Percentiles rank a stretch among this genome's conserved stretches.
Evolutionary conservation across 495 filamentous ascomycete genomes (phyloP).

Genomic region (Umbilicaria muhlenbergii): DNA sequence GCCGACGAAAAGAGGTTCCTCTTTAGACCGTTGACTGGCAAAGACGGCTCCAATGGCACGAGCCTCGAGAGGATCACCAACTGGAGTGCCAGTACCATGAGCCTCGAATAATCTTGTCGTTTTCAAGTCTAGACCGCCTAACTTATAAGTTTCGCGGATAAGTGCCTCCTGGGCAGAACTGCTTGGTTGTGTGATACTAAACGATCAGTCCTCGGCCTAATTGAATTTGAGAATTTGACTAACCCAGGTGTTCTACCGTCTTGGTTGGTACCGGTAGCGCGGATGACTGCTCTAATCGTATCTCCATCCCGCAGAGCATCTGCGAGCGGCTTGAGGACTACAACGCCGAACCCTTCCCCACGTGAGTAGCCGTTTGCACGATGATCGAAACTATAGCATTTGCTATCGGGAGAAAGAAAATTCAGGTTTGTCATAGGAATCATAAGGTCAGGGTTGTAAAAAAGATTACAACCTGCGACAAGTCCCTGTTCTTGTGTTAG

Average conservation of each 20-base stretch:
- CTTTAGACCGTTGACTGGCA: slow-evolving; percentile 3
- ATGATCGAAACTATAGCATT: slow-evolving; percentile 19
- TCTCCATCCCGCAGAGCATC: slow-evolving; percentile 20
- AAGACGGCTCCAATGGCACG: slow-evolving; percentile 16
- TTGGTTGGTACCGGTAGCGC: slow-evolving; percentile 19
- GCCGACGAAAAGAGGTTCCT: slow-evolving; percentile 10
- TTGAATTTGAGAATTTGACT: too few species aligned
- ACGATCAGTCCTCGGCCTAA: too few species aligned
- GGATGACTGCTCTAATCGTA: slow-evolving; percentile 21
- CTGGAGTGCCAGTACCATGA: slow-evolving; percentile 18
- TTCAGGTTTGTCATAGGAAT: neutral
- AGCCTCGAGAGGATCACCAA: neutral
- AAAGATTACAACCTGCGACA: too few species aligned
- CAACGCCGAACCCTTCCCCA: slow-evolving; percentile 15
- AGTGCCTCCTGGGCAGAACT: slow-evolving; percentile 8
- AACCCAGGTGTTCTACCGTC: slow-evolving; percentile 21
- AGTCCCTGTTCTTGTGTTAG: too few species aligned
- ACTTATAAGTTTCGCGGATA: slow-evolving; percentile 7
- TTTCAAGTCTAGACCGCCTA: slow-evolving; percentile 4
- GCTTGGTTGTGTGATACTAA: slow-evolving; percentile 19
- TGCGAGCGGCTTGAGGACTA: slow-evolving; percentile 19
- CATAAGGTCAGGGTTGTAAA: neutral
- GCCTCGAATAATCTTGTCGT: slow-evolving; percentile 18
- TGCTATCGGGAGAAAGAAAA: slow-evolving; percentile 10
- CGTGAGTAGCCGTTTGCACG: slow-evolving; percentile 21